These are phyloP conservation scores for Simmondsia chinensis DNA, from an alignment of 148 eudicot genomes.

Conservation along the genomic window DNA sequence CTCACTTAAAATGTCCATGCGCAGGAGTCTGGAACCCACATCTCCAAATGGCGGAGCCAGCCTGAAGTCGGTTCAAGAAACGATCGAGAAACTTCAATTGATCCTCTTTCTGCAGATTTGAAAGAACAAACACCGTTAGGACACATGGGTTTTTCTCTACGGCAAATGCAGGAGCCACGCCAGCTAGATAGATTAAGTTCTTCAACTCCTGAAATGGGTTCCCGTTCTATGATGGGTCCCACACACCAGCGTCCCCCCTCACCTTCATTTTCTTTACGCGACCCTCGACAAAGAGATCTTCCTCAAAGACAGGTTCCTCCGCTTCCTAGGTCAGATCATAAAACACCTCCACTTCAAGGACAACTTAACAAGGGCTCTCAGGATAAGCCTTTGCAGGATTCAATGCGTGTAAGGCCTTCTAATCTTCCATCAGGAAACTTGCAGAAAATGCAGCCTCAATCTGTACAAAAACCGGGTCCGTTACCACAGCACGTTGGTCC, in stretches of 20 bases:
- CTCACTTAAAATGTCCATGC: conserved; percentile 10
- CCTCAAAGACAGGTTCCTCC: conserved; percentile 35
- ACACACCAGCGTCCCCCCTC: conserved; percentile 34
- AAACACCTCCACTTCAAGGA: conserved; percentile 27
- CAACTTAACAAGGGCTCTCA: conserved; percentile 17
- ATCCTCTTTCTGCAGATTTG: conserved; percentile 30
- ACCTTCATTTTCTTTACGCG: conserved; percentile 23
- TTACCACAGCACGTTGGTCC: too few relatives aligned
- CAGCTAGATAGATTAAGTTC: conserved; percentile 25
- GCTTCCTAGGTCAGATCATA: conserved; percentile 32
- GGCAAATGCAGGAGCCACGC: conserved; percentile 34
- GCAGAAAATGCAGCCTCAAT: conserved; percentile 26
- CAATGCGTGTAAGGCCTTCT: conserved; percentile 16
- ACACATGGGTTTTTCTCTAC: conserved; percentile 24
- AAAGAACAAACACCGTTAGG: conserved; percentile 35
- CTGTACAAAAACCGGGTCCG: conserved; percentile 18
- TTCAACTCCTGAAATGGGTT: conserved; percentile 22
- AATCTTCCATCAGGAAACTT: conserved; percentile 20
- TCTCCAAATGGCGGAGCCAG: conserved; percentile 24
- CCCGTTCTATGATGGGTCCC: conserved; percentile 29
- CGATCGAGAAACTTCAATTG: conserved; percentile 45
- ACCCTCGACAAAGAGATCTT: conserved; percentile 37
- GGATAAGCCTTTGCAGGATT: conserved; percentile 27
- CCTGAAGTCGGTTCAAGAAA: conserved; percentile 29
- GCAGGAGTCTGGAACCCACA: conserved; percentile 40